These are phyloP conservation scores for Kuraishia cidri DNA, from an alignment of 805 yeast species.

Conservation along the genomic window DNA sequence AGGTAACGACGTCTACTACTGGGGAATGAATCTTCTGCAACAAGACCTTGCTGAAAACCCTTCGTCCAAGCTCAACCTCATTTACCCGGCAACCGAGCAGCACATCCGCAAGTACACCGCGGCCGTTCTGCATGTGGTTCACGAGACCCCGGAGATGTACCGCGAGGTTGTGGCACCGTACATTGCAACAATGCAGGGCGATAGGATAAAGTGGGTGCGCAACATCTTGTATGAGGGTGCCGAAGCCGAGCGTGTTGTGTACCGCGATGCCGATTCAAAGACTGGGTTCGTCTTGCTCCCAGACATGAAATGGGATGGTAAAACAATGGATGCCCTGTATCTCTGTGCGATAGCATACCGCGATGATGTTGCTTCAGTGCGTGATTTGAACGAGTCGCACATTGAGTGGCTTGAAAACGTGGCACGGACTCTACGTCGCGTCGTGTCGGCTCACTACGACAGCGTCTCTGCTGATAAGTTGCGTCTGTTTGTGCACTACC, in stretches of 20 bases:
- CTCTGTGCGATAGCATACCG: constrained; percentile 69
- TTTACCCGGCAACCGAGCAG: constrained; percentile 83
- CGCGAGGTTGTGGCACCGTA: constrained; percentile 56
- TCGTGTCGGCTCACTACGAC: constrained; percentile 39
- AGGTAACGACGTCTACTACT: constrained; percentile 75
- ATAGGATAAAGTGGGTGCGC: constrained; percentile 80
- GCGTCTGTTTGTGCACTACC: constrained; percentile 82
- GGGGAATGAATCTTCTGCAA: constrained; percentile 55
- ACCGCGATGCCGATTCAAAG: constrained; percentile 43
- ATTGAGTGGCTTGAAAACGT: constrained; percentile 46
- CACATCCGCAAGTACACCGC: constrained; percentile 73
- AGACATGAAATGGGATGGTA: constrained; percentile 95
- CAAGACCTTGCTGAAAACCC: constrained; percentile 42
- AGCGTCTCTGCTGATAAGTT: constrained; percentile 43
- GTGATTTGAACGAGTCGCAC: constrained; percentile 63
- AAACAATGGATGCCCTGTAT: constrained; percentile 60
- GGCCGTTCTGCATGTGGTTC: constrained; percentile 51
- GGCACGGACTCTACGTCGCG: constrained; percentile 30
- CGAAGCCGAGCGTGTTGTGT: constrained; percentile 76
- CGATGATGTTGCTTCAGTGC: constrained; percentile 57
- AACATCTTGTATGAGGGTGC: constrained; percentile 76
- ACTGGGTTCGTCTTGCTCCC: constrained; percentile 74
- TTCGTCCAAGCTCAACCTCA: constrained; percentile 62
- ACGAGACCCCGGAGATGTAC: constrained; percentile 80
- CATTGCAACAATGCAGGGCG: constrained; percentile 67